Evolutionary conservation across 1,139 yeast species (phyloP), one percentile per base, ranked within the genome.

Genomic region (Taphrina populina): DNA sequence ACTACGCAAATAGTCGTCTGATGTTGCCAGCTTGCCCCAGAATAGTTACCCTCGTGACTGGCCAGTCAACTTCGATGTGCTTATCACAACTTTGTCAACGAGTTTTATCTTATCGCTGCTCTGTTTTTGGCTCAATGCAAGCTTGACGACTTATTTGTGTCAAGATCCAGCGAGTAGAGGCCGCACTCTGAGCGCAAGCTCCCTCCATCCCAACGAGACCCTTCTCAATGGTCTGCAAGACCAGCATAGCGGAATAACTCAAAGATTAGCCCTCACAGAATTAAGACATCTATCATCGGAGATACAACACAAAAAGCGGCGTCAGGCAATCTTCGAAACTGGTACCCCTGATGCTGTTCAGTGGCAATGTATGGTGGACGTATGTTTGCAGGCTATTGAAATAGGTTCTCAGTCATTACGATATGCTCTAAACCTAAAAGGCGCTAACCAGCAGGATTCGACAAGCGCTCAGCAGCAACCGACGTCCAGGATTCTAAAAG

Each of bases 331-430:
- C 11, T 49, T 49, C 39, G 54, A 49, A 23, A 23, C 46, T 30
- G 54, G 54, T 20, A 17, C 30, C 4, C 54, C 54, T 1, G 54
- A 49, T 20, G 54, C 54, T 10, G 37, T 39, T 11, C 27, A 32
- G 13, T 49, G 54, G 54, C 39, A 26, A 4, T 19, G 8, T 17
- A 40, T 39, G 6, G 54, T 39, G 21, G 36, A 49, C 11, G 54
- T 46, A 17, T 39, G 46, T 17, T n/a, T 39, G 30, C n/a, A 8
- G 6, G n/a, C n/a, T n/a, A n/a, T n/a, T n/a, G n/a, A n/a, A n/a
- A n/a, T n/a, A n/a, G n/a, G n/a, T n/a, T n/a, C n/a, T n/a, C n/a
- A n/a, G n/a, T n/a, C n/a, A n/a, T n/a, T n/a, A n/a, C n/a, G n/a
- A n/a, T n/a, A n/a, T n/a, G n/a, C n/a, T n/a, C n/a, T n/a, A n/a